These are phyloP conservation scores for Fraxinus greggii DNA, from an alignment of 305 asterid genomes.

Conservation along the genomic window DNA sequence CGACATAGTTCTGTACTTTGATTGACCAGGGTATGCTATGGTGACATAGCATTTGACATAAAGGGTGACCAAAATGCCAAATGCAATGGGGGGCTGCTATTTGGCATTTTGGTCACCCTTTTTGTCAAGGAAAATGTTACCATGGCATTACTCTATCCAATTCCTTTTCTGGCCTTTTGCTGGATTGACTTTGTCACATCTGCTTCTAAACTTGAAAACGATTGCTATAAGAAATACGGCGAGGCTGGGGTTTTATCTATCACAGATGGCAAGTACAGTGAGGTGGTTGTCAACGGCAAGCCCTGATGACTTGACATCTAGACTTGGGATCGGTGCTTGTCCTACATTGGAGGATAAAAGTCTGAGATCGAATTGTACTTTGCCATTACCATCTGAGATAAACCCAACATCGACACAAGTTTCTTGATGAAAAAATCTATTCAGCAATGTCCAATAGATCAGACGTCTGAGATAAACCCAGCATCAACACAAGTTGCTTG, in stretches of 20 bases:
- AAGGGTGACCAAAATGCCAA: too few relatives aligned
- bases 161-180: slow-evolving; percentile 22
- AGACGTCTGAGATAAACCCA: too few relatives aligned
- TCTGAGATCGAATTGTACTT: slow-evolving; percentile 29
- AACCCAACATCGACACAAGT: slow-evolving; percentile 18
- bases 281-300: slow-evolving; percentile 85
- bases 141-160: too few relatives aligned
- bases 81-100: too few relatives aligned
- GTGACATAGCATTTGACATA: too few relatives aligned
- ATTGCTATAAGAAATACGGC: slow-evolving; percentile 66
- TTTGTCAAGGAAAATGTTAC: too few relatives aligned
- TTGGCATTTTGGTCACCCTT: too few relatives aligned
- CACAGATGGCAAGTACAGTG: slow-evolving; percentile 72
- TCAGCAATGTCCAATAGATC: too few relatives aligned
- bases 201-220: slow-evolving; percentile 62
- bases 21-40: too few relatives aligned
- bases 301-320: slow-evolving; percentile 44
- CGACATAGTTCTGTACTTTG: too few relatives aligned
- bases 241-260: slow-evolving; percentile 76
- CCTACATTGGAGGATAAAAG: slow-evolving; percentile 26
- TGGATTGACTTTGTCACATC: slow-evolving; percentile 57
- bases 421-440: slow-evolving; percentile 28
- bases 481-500: too few relatives aligned
- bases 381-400: slow-evolving; percentile 33
- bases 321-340: slow-evolving; percentile 37